These are phyloP conservation scores for Bisporella sp. DNA, from an alignment of 2,329 filamentous ascomycete species.

Conservation along the genomic window DNA sequence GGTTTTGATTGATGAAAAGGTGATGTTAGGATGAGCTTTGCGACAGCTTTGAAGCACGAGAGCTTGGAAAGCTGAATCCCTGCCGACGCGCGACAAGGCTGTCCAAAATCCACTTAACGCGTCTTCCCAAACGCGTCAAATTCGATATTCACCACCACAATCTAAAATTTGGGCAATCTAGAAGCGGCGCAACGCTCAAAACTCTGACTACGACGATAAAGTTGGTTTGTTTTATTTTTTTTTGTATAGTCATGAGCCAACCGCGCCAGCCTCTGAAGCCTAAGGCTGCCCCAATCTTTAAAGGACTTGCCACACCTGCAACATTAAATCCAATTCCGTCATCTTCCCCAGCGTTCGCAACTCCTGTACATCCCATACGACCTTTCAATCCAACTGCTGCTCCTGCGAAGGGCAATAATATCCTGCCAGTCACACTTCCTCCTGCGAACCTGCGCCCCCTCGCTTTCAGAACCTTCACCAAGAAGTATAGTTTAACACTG, in stretches of 20 bases:
- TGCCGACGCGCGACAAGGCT: neutral
- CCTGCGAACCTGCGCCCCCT: slow-evolving; percentile 80
- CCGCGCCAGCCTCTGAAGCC: slow-evolving; percentile 16
- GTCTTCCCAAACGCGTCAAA: slow-evolving; percentile 1
- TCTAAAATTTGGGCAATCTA: neutral
- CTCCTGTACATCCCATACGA: slow-evolving; percentile 71
- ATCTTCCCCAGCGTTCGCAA: slow-evolving; percentile 85
- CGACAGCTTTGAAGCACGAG: too few species aligned
- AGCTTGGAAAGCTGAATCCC: too few species aligned
- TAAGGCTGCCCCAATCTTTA: slow-evolving; percentile 23
- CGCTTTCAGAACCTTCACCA: slow-evolving; percentile 92
- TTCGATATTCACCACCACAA: neutral
- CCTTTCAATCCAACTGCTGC: slow-evolving; percentile 38
- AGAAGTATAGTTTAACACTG: slow-evolving; percentile 92
- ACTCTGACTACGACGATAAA: too few species aligned
- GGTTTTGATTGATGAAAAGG: too few species aligned
- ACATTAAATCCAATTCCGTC: slow-evolving; percentile 62
- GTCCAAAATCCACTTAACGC: neutral
- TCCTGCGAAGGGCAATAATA: slow-evolving; percentile 30
- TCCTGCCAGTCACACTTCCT: slow-evolving; percentile 84
- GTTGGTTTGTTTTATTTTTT: neutral
- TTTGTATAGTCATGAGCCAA: slow-evolving; percentile 19
- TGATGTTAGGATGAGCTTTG: too few species aligned
- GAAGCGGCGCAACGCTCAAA: too few species aligned
- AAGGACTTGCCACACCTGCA: slow-evolving; percentile 18